Conservation (phyloP, 2,329 filamentous ascomycete species). For the Xylaria multiplex region DNA sequence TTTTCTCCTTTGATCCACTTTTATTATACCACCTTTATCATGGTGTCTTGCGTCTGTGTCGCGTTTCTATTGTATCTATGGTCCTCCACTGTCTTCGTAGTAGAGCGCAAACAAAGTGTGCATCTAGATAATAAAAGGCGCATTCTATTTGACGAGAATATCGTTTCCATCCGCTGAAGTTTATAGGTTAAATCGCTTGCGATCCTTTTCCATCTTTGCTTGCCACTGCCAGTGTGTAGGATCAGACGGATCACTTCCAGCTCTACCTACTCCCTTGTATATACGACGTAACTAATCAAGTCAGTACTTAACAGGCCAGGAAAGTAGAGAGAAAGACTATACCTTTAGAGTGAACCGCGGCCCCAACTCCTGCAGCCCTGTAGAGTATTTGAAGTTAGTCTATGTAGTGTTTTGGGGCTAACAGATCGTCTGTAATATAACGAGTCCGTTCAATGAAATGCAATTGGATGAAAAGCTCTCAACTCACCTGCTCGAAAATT, state of each 20-base stretch:
- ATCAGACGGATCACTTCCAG: slow-evolving; percentile 73
- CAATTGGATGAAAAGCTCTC: not conserved
- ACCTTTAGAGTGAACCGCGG: slow-evolving; percentile 83
- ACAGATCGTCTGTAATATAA: not conserved
- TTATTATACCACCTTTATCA: no score
- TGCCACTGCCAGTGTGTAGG: slow-evolving; percentile 98
- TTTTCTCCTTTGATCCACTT: no score
- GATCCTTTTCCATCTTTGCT: slow-evolving; percentile 87
- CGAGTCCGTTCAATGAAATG: not conserved
- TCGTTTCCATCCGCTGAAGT: not conserved
- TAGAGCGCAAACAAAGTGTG: no score
- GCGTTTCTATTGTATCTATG: no score
- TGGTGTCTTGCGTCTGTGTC: no score
- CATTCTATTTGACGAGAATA: not conserved
- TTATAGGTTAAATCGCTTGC: slow-evolving; percentile 92
- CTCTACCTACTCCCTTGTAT: slow-evolving; percentile 83
- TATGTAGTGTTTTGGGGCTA: not conserved
- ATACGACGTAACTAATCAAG: slow-evolving; percentile 63
- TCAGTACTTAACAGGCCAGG: slow-evolving; percentile 3
- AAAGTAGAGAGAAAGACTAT: slow-evolving; percentile 52
- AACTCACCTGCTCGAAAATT: slow-evolving; percentile 72
- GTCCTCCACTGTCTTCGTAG: no score
- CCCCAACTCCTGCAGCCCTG: slow-evolving; percentile 87
- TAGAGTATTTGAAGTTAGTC: slow-evolving; percentile 31
- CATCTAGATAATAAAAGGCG: not conserved